Base-by-base conservation (phyloP, 345 rosid genomes). In the Ricinus communis region DNA sequence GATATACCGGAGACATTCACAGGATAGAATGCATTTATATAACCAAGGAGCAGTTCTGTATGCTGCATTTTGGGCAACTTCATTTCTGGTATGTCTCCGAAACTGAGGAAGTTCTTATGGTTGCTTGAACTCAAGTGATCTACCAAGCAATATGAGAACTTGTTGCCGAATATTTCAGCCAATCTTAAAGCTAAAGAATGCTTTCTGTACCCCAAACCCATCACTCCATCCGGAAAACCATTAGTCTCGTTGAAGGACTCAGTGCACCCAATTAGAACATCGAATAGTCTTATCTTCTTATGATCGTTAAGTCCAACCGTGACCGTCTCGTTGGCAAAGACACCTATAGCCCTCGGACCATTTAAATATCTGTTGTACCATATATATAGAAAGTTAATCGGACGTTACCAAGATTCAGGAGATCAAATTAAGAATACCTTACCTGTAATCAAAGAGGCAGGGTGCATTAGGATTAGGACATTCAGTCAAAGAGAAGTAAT, bases 61-160 rank as follows among this genome's bases (percentile, higher is more conserved):
- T 49, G 33, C 53, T 70, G 76, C 68, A 80, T 54, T 27, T 25
- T 16, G 13, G 65, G 47, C 10, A n/a, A 0, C 6, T 31, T 13
- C 15, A 24, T 19, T 4, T 27, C 27, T 2, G 24, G 0, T 33
- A 33, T 0, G 9, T 21, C 36, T 18, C 83, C 83, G 14, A 80
- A 76, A n/a, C 45, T 22, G 4, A 80, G 78, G 22, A 28, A 77
- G 78, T 74, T 73, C 2, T 18, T 76, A 1, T 61, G 50, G 18
- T 62, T 24, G 8, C 64, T 73, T 2, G 78, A 62, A 56, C 76
- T 73, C 27, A 76, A 36, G 57, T 80, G 83, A 68, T 80, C 78
- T 2, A 80, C 83, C 63, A 73, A 43, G 78, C 81, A 77, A 65
- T 80, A 80, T 1, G 83, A 80, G 56, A 80, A 80, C 57, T 77